A percentile compares a stretch with the other conserved stretches of the same genome.
Evolutionary conservation across 768 basidiomycete species (phyloP).

Genomic region (Naganishia randhawae): DNA sequence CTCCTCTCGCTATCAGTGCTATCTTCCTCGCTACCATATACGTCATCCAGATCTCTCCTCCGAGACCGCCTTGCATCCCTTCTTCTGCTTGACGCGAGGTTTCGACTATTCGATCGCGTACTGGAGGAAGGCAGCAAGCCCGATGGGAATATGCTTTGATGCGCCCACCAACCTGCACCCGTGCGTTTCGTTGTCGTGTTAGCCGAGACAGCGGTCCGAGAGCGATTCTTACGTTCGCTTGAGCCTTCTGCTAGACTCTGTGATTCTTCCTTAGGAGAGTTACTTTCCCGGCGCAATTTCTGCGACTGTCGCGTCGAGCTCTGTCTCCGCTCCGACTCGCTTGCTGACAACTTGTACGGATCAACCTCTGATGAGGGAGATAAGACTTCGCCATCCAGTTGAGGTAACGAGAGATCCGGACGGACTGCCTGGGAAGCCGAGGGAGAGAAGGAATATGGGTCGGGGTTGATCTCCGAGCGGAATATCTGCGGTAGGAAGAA

Average conservation of each 20-base stretch:
- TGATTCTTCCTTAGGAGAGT: neutral
- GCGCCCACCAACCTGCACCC: slow-evolving; percentile 46
- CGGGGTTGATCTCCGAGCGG: slow-evolving; percentile 17
- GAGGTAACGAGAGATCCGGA: neutral
- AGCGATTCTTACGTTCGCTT: neutral
- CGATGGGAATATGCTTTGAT: slow-evolving; percentile 47
- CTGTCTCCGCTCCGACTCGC: neutral
- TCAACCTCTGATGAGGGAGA: slow-evolving; percentile 14
- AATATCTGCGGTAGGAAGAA: neutral
- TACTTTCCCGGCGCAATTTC: neutral
- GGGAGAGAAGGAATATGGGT: slow-evolving; percentile 7
- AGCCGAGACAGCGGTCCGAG: neutral
- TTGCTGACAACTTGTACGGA: slow-evolving; percentile 14
- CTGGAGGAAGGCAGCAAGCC: slow-evolving; percentile 8
- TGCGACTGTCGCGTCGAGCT: neutral
- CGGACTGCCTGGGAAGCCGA: neutral
- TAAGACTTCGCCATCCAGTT: slow-evolving; percentile 2
- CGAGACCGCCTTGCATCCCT: slow-evolving; percentile 26
- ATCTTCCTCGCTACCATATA: slow-evolving; percentile 11
- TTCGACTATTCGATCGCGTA: slow-evolving; percentile 17
- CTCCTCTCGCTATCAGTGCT: slow-evolving; percentile 24
- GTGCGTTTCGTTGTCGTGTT: slow-evolving; percentile 27
- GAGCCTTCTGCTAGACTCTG: neutral
- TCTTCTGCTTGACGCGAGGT: slow-evolving; percentile 33
- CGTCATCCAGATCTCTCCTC: slow-evolving; percentile 29